Conservation (phyloP, 805 yeast species). For the Ogataea paradorogensis region DNA sequence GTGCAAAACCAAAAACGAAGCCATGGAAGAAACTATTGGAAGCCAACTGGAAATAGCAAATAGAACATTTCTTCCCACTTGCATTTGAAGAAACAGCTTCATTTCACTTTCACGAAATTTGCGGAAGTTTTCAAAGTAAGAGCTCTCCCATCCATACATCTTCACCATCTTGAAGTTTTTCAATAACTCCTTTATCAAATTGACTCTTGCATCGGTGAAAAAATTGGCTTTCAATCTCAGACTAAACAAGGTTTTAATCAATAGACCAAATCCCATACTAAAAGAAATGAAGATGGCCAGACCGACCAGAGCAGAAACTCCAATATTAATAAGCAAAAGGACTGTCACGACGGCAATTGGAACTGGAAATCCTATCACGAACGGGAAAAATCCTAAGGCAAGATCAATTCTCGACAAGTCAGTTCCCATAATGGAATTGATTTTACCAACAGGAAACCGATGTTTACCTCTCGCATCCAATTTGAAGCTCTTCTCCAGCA, state of each 20-base stretch:
- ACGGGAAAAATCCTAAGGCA: slow-evolving; percentile 66
- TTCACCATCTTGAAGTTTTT: slow-evolving; percentile 78
- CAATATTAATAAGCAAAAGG: slow-evolving; percentile 65
- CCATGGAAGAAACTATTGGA: slow-evolving; percentile 70
- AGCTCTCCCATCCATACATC: slow-evolving; percentile 86
- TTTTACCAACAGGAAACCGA: slow-evolving; percentile 63
- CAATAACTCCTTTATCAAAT: slow-evolving; percentile 72
- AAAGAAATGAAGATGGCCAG: slow-evolving; percentile 54
- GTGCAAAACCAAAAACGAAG: slow-evolving; percentile 44
- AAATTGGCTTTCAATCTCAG: slow-evolving; percentile 55
- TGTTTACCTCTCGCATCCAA: slow-evolving; percentile 61
- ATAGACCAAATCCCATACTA: slow-evolving; percentile 40
- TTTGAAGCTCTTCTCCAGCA: slow-evolving; percentile 62
- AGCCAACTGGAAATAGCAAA: slow-evolving; percentile 57
- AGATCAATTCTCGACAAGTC: slow-evolving; percentile 79
- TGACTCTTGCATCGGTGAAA: slow-evolving; percentile 75
- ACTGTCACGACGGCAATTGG: slow-evolving; percentile 61
- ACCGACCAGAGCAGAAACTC: slow-evolving; percentile 73
- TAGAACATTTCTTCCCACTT: slow-evolving; percentile 53
- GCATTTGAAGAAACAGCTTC: slow-evolving; percentile 54
- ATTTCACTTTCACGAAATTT: slow-evolving; percentile 63
- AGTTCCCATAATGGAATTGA: slow-evolving; percentile 76
- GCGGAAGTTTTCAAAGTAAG: slow-evolving; percentile 58
- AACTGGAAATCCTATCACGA: slow-evolving; percentile 59
- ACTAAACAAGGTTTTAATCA: slow-evolving; percentile 48